Evolutionary conservation across 176 grass and related monocot species (phyloP).

Genomic region (Oryza rufipogon): DNA sequence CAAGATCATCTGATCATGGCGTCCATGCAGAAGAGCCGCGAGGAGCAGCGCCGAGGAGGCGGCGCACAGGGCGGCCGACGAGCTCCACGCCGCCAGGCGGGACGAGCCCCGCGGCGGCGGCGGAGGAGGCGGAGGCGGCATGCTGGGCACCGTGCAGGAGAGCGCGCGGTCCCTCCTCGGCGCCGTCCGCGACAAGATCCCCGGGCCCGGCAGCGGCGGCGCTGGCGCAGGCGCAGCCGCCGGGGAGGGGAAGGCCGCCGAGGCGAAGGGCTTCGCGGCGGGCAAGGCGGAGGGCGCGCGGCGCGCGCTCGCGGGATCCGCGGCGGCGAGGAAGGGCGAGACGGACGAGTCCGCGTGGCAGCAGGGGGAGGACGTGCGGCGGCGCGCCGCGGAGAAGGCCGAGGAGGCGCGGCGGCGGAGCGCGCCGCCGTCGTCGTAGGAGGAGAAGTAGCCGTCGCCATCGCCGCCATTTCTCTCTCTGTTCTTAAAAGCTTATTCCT

Average conservation of each 20-base stretch:
- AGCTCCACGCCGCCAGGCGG: conserved; percentile 37
- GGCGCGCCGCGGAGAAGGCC: conserved; percentile 47
- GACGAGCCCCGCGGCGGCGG: background rate
- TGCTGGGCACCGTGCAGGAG: conserved; percentile 41
- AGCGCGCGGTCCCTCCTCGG: conserved; percentile 40
- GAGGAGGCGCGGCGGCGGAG: conserved; percentile 27
- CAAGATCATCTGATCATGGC: conserved; percentile 30
- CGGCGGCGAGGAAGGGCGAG: conserved; percentile 47
- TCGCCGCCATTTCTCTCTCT: background rate
- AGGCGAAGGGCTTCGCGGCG: too few relatives aligned
- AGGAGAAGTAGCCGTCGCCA: background rate
- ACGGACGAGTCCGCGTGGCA: conserved; percentile 58
- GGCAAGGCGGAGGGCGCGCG: conserved; percentile 35
- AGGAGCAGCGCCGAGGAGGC: conserved; percentile 49
- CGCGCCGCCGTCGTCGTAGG: conserved; percentile 28
- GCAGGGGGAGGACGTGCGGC: conserved; percentile 47
- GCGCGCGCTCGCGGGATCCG: conserved; percentile 31
- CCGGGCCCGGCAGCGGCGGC: background rate
- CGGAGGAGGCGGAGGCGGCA: conserved; percentile 34
- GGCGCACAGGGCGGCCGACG: conserved; percentile 46
- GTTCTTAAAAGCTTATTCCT: background rate
- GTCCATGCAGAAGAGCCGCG: conserved; percentile 49
- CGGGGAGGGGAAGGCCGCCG: too few relatives aligned
- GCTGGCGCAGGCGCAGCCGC: too few relatives aligned
- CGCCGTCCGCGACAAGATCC: conserved; percentile 30